Percentiles rank a stretch among this genome's conserved stretches.
phyloP scores from a whole-genome alignment of 75 land plant genomes.

The Sequoia sempervirens region DNA sequence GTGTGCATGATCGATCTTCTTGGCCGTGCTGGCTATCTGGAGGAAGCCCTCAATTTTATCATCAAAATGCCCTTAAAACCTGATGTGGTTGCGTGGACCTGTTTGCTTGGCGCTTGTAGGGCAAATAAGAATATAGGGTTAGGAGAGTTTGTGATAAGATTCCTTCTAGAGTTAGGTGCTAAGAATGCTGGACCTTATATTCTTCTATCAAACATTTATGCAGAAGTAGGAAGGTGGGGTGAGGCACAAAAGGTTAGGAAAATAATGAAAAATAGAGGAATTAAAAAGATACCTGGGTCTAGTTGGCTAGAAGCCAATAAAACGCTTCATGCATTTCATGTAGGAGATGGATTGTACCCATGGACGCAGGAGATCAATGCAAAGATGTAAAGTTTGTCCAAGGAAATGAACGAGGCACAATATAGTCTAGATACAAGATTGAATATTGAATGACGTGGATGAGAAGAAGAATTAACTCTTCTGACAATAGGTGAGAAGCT shows the following conservation, averaged over 20 bases:
- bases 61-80: constrained; percentile 48
- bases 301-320: constrained; percentile 44
- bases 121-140: constrained; percentile 11
- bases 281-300: constrained; percentile 39
- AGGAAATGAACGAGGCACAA: constrained; percentile 8
- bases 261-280: constrained; percentile 13
- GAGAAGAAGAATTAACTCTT: background rate
- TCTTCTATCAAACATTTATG: constrained; percentile 21
- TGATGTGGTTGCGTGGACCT: constrained; percentile 23
- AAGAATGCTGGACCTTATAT: constrained; percentile 18
- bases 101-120: constrained; percentile 21
- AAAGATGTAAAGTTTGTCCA: background rate
- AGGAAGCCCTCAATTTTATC: constrained; percentile 17
- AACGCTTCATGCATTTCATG: constrained; percentile 9
- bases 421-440: constrained; percentile 1
- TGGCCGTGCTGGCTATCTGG: constrained; percentile 21
- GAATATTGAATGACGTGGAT: background rate
- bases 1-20: constrained; percentile 26
- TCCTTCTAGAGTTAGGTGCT: constrained; percentile 10
- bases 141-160: constrained; percentile 16
- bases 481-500: constrained; percentile 12
- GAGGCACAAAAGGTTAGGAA: constrained; percentile 12
- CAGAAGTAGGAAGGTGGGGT: constrained; percentile 12
- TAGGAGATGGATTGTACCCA: constrained; percentile 13
- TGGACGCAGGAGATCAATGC: constrained; percentile 5